Conservation (phyloP, 2,329 filamentous ascomycete species). For the Diaporthe longicolla region DNA sequence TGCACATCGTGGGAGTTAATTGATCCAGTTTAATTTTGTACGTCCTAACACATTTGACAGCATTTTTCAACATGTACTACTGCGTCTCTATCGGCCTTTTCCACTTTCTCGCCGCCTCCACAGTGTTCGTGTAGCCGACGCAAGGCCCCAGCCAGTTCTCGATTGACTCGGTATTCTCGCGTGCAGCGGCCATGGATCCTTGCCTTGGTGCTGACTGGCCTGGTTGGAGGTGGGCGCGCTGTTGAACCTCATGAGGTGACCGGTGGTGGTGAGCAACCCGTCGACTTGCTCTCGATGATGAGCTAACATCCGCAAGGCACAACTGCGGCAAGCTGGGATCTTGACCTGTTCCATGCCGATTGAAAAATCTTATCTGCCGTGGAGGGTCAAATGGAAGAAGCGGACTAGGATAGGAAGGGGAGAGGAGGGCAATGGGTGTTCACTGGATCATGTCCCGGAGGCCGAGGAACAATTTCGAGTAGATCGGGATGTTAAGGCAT, state of each 20-base stretch:
- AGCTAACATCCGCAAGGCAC: background rate
- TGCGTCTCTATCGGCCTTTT: constrained; percentile 32
- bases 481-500: background rate
- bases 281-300: too few relatives aligned
- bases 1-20: background rate
- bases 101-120: constrained; percentile 18
- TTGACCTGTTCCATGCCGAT: rapidly evolving
- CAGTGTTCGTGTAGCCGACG: constrained; percentile 1
- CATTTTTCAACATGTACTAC: background rate
- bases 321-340: too few relatives aligned
- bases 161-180: too few relatives aligned
- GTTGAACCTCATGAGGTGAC: background rate
- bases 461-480: background rate
- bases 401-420: too few relatives aligned
- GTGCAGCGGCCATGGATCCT: too few relatives aligned
- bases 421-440: too few relatives aligned
- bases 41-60: background rate
- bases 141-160: too few relatives aligned
- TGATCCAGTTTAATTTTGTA: background rate
- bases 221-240: background rate
- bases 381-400: too few relatives aligned
- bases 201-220: background rate
- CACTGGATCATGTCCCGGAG: background rate
- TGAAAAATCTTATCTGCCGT: too few relatives aligned
- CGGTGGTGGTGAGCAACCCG: too few relatives aligned